Base-by-base conservation (phyloP, 1,284 basidiomycete species). In the Xerocomus nothofagi region DNA sequence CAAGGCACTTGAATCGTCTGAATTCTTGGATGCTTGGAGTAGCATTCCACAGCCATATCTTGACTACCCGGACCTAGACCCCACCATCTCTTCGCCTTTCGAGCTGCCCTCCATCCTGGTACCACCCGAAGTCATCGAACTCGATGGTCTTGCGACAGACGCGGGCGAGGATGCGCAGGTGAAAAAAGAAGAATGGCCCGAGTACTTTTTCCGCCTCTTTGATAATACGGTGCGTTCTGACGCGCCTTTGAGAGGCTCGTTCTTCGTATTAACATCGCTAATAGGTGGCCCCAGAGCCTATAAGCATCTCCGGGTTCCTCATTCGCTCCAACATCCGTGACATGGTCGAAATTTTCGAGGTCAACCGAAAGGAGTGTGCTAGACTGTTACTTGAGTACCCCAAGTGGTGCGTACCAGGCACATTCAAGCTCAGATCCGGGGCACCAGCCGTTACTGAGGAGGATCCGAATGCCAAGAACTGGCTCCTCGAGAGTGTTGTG, bases 281-380 rank as follows among this genome's bases (percentile, higher is more conserved):
- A 34, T 58, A 93, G 89, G 71, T 91, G 15, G 87, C 92, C 1
- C 92, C 92, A 0, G 78, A 87, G 46, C 79, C 86, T 4, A 77
- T 77, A 39, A 86, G 84, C 1, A 80, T 89, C 0, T 73, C 80
- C 8, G 92, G 93, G 2, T 95, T 95, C 66, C 79, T 88, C 24
- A 78, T 97, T 15, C 88, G 88, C 21, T 80, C 86, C 9, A 76
- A 87, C 23, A 68, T 98, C 9, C 72, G 84, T n/a, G 95, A 98
- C 65, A 81, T 90, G 39, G 73, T 98, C 47, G 85, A 93, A 58
- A 88, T 98, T 26, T 99, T 92, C 66, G 96, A 99, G 69, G 83
- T 97, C 40, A 99, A 99, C 69, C 83, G 96, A 47, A 98, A 97
- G 69, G 96, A 99, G 62, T 91, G 88, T 59, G 93, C 96, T 2